Evolutionary conservation across 2,329 filamentous ascomycete genomes (phyloP), one percentile per base, ranked within the genome.

Genomic region (Colletotrichum eremochloae): DNA sequence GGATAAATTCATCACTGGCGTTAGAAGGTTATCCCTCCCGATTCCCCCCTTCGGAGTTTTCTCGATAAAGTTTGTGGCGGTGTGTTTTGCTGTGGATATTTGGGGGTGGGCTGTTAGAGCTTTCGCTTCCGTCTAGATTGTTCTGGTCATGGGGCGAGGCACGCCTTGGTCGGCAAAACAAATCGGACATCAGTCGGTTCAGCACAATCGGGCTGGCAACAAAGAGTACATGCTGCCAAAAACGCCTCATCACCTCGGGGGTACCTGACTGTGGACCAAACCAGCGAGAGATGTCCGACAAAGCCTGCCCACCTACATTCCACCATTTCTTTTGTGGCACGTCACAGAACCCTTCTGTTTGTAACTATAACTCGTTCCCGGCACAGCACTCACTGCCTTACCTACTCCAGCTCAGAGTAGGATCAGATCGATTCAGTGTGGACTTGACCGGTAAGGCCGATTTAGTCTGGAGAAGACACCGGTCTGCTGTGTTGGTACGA

Each of bases 1-100:
- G 75, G 77, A 76, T 73, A 64, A 61, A 74, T 63, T 66, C 67
- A 69, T 72, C 58, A 71, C 48, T 40, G 74, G 74, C 73, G 74
- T 75, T 71, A 55, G 40, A 48, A 18, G 66, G 72, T 73, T 65
- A 38, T 31, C 52, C 24, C 38, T 46, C 44, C 53, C 72, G 66
- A 70, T 68, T 65, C 64, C 67, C 64, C 46, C 24, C 24, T 24
- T 24, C 24, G 68, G 63, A 74, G 70, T 67, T 74, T 68, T 68
- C 63, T 71, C 60, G 53, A 75, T 74, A 75, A 67, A 75, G 64
- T 52, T 31, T 58, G 33, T 68, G 69, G 63, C 70, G 64, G 55
- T 65, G 42, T 72, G 46, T 56, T 52, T 48, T 48, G 9, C 20
- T 57, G 48, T 50, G 66, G 33, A 24, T 42, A 36, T 38, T 2